Base-by-base conservation (phyloP, 2,329 filamentous ascomycete genomes). In the Trichoderma koningii region DNA sequence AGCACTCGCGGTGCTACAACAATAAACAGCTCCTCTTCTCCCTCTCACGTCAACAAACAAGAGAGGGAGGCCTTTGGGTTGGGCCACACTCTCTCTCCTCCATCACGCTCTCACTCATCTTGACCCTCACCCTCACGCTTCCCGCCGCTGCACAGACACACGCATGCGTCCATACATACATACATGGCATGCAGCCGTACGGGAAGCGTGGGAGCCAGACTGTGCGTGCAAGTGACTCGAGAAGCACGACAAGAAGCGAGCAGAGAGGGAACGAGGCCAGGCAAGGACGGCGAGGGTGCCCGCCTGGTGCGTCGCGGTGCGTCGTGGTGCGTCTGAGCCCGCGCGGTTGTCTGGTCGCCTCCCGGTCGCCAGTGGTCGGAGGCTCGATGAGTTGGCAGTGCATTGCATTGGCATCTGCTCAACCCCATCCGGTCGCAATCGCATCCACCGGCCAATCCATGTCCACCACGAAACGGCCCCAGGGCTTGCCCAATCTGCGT, bases 401-500 rank as follows among this genome's bases (percentile, higher is more conserved):
- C 68, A 69, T 68, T 52, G 65, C 52, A 56, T 66, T 47, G 53
- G 62, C 66, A 64, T 66, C 21, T 41, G 48, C 44, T 53, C 44
- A 48, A 56, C 44, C 59, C 59, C 66, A 61, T 62, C 56, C 62
- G 57, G 50, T 50, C 44, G 45, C 65, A 48, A 56, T 55, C 63
- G 55, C 67, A 65, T 65, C 63, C 64, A 64, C 56, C 66, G 65
- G 63, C 70, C 70, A 70, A 70, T 69, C 69, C 69, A 61, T 60
- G 63, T 57, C 65, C 55, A 66, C 68, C 69, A 68, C 69, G 67
- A 68, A 65, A 66, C 61, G 45, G 63, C 64, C 53, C 62, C 61
- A 52, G 57, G 48, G 61, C 12, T 66, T 30, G 66, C 62, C 70
- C 70, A 71, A 73, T 73, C 71, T 68, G 66, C 66, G 55, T 67